phyloP scores from a whole-genome alignment of 768 basidiomycete genomes.

The Sarcodon sp. region DNA sequence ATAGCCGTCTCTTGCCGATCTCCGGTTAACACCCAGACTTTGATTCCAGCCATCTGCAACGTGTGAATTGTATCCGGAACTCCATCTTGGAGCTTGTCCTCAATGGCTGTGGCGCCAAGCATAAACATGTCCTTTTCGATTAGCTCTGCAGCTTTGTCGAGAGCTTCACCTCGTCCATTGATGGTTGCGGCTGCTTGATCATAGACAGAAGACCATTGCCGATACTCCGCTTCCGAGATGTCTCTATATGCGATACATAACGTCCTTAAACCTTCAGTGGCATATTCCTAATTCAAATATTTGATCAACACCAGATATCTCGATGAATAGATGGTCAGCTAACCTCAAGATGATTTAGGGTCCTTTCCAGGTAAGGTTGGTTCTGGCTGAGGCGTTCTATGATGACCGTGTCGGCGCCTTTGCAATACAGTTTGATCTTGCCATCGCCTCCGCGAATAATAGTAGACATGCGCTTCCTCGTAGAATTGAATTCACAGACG shows the following conservation, averaged over 20 bases:
- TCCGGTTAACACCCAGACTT: constrained; percentile 97
- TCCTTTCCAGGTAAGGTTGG: constrained; percentile 78
- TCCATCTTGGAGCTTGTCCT: constrained; percentile 97
- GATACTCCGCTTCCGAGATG: constrained; percentile 83
- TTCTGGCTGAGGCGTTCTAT: constrained; percentile 81
- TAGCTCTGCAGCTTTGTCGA: constrained; percentile 89
- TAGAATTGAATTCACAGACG: constrained; percentile 98
- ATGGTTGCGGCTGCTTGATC: constrained; percentile 90
- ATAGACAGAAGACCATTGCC: constrained; percentile 79
- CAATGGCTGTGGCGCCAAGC: constrained; percentile 94
- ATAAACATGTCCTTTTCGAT: constrained; percentile 92
- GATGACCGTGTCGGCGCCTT: constrained; percentile 98
- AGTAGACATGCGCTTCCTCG: constrained; percentile 96
- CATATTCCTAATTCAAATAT: constrained; percentile 57
- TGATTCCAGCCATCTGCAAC: constrained; percentile 95
- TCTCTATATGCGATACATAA: constrained; percentile 95
- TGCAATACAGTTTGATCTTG: constrained; percentile 88
- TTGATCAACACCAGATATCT: neutral
- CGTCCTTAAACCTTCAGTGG: constrained; percentile 92
- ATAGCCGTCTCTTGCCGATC: constrained; percentile 99
- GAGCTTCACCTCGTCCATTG: constrained; percentile 87
- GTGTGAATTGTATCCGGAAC: constrained; percentile 98
- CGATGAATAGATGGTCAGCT: constrained; percentile 3
- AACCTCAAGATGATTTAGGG: constrained; percentile 84
- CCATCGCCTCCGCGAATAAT: constrained; percentile 80